These are phyloP conservation scores for Chernovozyma aurita DNA, from an alignment of 1,139 yeast species.

Conservation along the genomic window DNA sequence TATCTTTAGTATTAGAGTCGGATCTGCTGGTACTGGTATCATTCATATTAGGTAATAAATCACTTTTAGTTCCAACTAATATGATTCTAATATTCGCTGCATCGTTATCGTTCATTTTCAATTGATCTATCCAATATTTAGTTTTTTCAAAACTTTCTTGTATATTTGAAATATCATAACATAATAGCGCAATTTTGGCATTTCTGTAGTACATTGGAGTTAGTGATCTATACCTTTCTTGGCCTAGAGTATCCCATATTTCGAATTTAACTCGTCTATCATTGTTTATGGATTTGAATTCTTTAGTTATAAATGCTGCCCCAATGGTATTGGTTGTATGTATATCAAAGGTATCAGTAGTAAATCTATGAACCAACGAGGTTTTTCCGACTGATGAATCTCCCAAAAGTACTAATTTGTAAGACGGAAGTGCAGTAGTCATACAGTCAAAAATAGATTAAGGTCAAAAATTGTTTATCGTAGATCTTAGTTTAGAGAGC, in stretches of 20 bases:
- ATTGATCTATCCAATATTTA: conserved; percentile 43
- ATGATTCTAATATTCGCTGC: conserved; percentile 19
- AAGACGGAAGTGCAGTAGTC: conserved; percentile 17
- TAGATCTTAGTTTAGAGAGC: no score
- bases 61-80: conserved; percentile 35
- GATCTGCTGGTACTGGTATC: no score
- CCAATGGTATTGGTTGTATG: conserved; percentile 45
- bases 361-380: conserved; percentile 41
- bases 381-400: conserved; percentile 48
- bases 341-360: conserved; percentile 31
- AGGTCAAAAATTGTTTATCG: no score
- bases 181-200: conserved; percentile 39
- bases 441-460: no score
- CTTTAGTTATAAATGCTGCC: conserved; percentile 45
- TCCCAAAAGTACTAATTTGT: conserved; percentile 41
- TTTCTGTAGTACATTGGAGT: conserved; percentile 50
- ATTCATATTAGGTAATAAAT: conserved; percentile 11
- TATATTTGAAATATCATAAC: conserved; percentile 33
- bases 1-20: no score
- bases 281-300: conserved; percentile 15
- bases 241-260: conserved; percentile 54
- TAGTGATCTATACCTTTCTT: conserved; percentile 42
- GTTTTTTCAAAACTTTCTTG: conserved; percentile 34
- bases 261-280: conserved; percentile 30
- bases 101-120: conserved; percentile 23